These are phyloP conservation scores for Vitis riparia DNA, from an alignment of 164 flowering plant species.

Conservation along the genomic window DNA sequence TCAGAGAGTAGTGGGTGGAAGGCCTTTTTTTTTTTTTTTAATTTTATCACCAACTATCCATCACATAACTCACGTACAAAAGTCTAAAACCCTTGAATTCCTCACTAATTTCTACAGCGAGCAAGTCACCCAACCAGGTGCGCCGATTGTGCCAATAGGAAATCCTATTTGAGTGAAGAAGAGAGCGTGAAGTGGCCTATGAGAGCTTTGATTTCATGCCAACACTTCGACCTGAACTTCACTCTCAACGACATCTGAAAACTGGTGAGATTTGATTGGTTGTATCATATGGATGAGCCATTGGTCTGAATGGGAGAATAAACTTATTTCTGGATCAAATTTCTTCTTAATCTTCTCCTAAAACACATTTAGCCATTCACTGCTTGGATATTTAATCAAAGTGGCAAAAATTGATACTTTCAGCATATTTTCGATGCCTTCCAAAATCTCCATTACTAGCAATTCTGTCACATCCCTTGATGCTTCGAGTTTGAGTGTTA, in stretches of 20 bases:
- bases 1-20: too few relatives aligned
- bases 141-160: constrained; percentile 80
- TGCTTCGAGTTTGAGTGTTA: too few relatives aligned
- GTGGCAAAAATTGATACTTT: constrained; percentile 68
- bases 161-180: constrained; percentile 84
- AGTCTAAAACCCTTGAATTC: background rate
- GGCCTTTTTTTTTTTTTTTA: too few relatives aligned
- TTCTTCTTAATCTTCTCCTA: constrained; percentile 64
- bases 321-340: constrained; percentile 60
- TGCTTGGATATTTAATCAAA: constrained; percentile 65
- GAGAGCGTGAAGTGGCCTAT: constrained; percentile 94
- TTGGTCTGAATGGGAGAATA: constrained; percentile 69
- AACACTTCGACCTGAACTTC: constrained; percentile 31
- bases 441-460: constrained; percentile 18
- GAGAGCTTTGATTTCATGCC: constrained; percentile 51
- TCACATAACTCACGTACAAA: too few relatives aligned
- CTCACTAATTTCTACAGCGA: constrained; percentile 72
- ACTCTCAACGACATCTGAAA: constrained; percentile 47
- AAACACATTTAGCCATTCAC: constrained; percentile 69
- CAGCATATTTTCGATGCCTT: constrained; percentile 81
- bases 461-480: too few relatives aligned
- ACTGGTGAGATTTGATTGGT: constrained; percentile 66
- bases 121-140: constrained; percentile 89
- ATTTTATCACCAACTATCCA: too few relatives aligned
- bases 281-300: constrained; percentile 73